A percentile compares a stretch with the other conserved stretches of the same genome.
Conservation (phyloP, 306 rosid genomes). For the Castanea sativa region DNA sequence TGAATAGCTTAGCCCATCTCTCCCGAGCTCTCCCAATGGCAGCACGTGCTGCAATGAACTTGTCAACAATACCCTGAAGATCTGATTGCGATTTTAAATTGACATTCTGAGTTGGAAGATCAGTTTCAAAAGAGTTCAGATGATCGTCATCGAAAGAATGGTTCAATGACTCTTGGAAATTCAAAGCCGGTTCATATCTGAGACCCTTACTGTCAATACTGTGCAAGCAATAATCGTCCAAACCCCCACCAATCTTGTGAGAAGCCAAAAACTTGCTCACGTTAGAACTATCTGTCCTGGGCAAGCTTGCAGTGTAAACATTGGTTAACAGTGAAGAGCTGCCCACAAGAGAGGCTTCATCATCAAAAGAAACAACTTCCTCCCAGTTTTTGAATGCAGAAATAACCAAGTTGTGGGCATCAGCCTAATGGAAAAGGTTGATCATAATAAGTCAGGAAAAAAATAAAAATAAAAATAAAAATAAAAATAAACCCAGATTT, state of each 20-base stretch:
- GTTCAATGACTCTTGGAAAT: conserved; percentile 58
- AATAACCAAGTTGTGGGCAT: conserved; percentile 57
- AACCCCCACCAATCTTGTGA: conserved; percentile 48
- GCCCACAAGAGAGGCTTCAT: conserved; percentile 56
- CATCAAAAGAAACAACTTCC: conserved; percentile 49
- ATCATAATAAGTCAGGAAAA: conserved; percentile 10
- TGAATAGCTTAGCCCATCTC: conserved; percentile 83
- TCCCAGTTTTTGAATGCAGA: conserved; percentile 62
- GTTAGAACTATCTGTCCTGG: conserved; percentile 51
- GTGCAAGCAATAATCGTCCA: conserved; percentile 72
- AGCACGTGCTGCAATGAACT: neutral
- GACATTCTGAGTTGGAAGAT: conserved; percentile 52
- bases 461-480: no score
- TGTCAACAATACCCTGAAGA: no score
- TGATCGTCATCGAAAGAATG: conserved; percentile 69
- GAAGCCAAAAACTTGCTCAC: conserved; percentile 62
- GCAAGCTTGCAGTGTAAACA: conserved; percentile 51
- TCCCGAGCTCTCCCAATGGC: conserved; percentile 52
- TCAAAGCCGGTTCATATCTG: conserved; percentile 54
- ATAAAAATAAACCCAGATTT: no score
- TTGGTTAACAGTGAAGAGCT: conserved; percentile 43
- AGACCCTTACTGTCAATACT: conserved; percentile 53
- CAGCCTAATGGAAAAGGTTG: conserved; percentile 53
- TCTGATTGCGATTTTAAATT: conserved; percentile 43
- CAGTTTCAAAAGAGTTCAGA: conserved; percentile 59